phyloP scores from a whole-genome alignment of 1,139 yeast genomes.

The Kazachstania sp. region DNA sequence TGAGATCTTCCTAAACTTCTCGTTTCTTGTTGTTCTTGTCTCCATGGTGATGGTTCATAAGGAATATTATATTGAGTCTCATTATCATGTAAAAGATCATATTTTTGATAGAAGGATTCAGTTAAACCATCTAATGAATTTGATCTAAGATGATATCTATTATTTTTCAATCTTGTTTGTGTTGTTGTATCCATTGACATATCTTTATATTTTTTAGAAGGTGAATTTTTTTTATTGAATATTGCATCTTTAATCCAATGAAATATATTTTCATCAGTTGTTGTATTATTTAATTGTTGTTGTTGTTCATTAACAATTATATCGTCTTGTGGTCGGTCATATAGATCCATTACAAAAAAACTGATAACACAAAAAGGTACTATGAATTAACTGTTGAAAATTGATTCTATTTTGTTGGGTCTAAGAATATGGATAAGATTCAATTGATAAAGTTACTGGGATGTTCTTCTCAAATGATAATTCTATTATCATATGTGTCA shows the following conservation, averaged over 20 bases:
- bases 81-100: conserved; percentile 18
- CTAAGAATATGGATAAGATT: background rate
- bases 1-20: background rate
- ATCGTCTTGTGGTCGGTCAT: background rate
- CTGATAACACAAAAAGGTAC: background rate
- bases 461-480: too few relatives aligned
- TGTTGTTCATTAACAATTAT: background rate
- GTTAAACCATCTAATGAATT: conserved; percentile 23
- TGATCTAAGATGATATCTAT: conserved; percentile 13
- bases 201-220: conserved; percentile 20
- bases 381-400: background rate
- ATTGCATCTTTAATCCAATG: conserved; percentile 30
- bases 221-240: conserved; percentile 23
- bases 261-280: conserved; percentile 13
- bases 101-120: conserved; percentile 19
- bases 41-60: conserved; percentile 10
- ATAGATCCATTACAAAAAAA: background rate
- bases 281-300: background rate
- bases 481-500: too few relatives aligned
- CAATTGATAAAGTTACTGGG: too few relatives aligned
- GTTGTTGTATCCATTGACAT: background rate
- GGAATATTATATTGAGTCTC: background rate
- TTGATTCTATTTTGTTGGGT: background rate
- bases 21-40: background rate
- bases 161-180: background rate